phyloP scores from a whole-genome alignment of 257 asterid species.

The Leptodermis oblonga region DNA sequence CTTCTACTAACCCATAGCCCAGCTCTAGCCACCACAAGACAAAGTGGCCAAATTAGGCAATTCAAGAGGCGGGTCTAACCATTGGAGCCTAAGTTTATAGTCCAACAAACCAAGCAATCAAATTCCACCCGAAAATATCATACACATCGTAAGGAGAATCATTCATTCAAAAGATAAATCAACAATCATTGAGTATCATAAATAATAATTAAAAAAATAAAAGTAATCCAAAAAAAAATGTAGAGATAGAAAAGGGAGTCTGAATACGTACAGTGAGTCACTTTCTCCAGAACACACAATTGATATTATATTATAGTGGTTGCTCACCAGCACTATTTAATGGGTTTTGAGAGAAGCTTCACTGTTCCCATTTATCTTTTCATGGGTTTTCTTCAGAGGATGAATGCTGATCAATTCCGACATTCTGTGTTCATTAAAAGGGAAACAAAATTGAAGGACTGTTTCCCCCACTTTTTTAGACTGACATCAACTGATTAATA shows the following conservation, averaged over 20 bases:
- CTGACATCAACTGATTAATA: no score
- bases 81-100: background rate
- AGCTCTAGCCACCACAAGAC: background rate
- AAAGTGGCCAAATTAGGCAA: background rate
- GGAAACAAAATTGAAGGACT: no score
- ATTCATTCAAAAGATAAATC: background rate
- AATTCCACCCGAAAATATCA: background rate
- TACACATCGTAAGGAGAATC: background rate
- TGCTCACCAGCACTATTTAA: no score
- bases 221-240: background rate
- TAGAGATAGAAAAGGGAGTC: background rate
- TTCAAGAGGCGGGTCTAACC: background rate
- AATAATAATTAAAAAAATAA: background rate
- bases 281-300: no score
- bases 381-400: no score
- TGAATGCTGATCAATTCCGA: no score
- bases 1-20: background rate
- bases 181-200: background rate
- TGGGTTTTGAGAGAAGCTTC: no score
- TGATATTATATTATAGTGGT: no score
- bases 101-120: background rate
- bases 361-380: no score
- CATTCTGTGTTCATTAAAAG: no score
- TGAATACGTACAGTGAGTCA: slow-evolving; percentile 4
- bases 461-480: no score